phyloP scores from a whole-genome alignment of 73 alveolate species.

The Urostyla sp. region DNA sequence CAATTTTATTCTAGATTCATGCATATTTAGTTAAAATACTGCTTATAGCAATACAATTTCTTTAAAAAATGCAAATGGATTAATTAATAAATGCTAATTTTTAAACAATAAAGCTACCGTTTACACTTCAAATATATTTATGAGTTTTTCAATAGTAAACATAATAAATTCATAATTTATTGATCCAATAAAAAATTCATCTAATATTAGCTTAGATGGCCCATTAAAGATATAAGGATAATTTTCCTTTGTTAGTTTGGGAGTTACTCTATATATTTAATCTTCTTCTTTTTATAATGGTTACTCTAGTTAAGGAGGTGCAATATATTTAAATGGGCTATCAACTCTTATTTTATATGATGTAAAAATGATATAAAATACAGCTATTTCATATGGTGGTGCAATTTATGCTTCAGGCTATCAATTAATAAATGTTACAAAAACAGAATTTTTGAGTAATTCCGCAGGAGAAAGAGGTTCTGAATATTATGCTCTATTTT shows the following conservation, averaged over 20 bases:
- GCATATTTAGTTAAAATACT: neutral
- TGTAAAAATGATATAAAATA: too few species aligned
- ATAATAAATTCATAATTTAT: neutral
- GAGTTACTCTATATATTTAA: neutral
- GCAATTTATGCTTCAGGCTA: too few species aligned
- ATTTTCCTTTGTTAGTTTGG: neutral
- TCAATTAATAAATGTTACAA: too few species aligned
- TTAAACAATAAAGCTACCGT: neutral
- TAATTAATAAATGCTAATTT: neutral
- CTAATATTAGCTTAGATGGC: neutral
- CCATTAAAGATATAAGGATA: neutral
- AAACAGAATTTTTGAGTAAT: too few species aligned
- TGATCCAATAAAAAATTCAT: neutral
- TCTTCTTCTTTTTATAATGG: neutral
- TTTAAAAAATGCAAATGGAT: neutral
- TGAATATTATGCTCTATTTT: too few species aligned
- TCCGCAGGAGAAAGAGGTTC: too few species aligned
- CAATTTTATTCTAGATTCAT: neutral
- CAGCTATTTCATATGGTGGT: too few species aligned
- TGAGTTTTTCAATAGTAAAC: neutral
- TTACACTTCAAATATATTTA: constrained; percentile 1
- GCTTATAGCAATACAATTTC: neutral
- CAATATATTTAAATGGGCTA: constrained; percentile 23
- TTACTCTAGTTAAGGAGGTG: neutral
- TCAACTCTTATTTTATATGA: too few species aligned